phyloP scores from a whole-genome alignment of 345 rosid species.

The Gossypioides kirkii region DNA sequence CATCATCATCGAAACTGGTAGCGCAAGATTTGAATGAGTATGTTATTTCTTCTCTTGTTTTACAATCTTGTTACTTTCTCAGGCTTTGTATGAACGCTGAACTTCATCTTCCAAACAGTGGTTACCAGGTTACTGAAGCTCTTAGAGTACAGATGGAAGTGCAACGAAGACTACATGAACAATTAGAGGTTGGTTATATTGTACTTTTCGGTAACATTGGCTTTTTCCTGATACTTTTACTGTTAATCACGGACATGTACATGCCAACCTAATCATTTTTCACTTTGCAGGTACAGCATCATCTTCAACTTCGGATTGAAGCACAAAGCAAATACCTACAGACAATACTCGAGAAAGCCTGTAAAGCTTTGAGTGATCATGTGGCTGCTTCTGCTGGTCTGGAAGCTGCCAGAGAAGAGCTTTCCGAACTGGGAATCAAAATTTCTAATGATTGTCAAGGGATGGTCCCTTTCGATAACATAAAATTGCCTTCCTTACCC shows the following conservation, averaged over 20 bases:
- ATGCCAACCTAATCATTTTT: conserved; percentile 9
- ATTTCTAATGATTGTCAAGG: conserved; percentile 56
- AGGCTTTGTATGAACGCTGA: conserved; percentile 4
- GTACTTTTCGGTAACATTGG: background rate
- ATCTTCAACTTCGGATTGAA: conserved; percentile 84
- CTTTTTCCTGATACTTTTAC: background rate
- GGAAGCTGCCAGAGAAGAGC: conserved; percentile 80
- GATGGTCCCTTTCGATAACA: conserved; percentile 41
- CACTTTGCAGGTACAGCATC: conserved; percentile 67
- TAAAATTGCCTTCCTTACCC: conserved; percentile 43
- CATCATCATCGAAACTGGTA: conserved; percentile 53
- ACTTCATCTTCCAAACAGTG: conserved; percentile 43
- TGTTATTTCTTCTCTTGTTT: conserved; percentile 22
- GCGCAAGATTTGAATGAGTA: conserved; percentile 82
- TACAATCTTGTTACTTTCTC: background rate
- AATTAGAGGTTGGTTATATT: conserved; percentile 66
- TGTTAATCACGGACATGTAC: background rate
- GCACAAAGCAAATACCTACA: conserved; percentile 89
- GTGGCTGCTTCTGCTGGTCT: conserved; percentile 59
- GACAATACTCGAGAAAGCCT: conserved; percentile 83
- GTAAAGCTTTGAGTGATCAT: conserved; percentile 75
- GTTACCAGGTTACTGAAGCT: conserved; percentile 89
- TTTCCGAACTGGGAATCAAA: conserved; percentile 75
- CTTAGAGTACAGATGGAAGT: conserved; percentile 96
- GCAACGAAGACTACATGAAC: conserved; percentile 87